Evolutionary conservation across 257 asterid species (phyloP).

Genomic region (Solanum arcanum): DNA sequence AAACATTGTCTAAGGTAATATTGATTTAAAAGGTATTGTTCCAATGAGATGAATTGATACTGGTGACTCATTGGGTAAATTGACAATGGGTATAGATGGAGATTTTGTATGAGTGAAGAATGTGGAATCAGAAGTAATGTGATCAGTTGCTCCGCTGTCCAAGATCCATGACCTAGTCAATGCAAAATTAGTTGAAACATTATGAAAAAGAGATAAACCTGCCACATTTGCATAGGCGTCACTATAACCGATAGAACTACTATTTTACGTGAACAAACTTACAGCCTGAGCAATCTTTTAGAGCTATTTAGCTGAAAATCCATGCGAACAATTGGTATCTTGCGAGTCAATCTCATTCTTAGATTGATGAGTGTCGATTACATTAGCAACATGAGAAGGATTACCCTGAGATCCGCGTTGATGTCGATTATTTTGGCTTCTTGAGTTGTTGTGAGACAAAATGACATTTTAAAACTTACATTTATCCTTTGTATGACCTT

Average conservation of each 20-base stretch:
- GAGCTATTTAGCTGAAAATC: neutral
- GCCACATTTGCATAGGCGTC: neutral
- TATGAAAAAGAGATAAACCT: neutral
- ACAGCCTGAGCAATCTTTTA: neutral
- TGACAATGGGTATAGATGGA: no score
- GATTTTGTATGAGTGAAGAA: no score
- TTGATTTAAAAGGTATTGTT: neutral
- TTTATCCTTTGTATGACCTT: no score
- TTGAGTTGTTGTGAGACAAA: neutral
- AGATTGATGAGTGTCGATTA: neutral
- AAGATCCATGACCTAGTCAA: neutral
- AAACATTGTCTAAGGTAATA: neutral
- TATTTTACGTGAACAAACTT: neutral
- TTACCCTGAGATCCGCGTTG: neutral
- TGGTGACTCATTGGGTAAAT: no score
- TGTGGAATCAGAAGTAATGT: no score
- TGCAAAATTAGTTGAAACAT: neutral
- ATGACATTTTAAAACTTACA: neutral
- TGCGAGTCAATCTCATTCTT: neutral
- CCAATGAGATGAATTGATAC: neutral
- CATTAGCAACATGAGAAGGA: neutral
- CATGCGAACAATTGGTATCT: neutral
- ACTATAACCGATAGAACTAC: neutral
- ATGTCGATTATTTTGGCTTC: neutral
- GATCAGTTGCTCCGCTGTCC: no score